phyloP scores from a whole-genome alignment of 1,139 yeast species.

The Taphrina wiesneri region DNA sequence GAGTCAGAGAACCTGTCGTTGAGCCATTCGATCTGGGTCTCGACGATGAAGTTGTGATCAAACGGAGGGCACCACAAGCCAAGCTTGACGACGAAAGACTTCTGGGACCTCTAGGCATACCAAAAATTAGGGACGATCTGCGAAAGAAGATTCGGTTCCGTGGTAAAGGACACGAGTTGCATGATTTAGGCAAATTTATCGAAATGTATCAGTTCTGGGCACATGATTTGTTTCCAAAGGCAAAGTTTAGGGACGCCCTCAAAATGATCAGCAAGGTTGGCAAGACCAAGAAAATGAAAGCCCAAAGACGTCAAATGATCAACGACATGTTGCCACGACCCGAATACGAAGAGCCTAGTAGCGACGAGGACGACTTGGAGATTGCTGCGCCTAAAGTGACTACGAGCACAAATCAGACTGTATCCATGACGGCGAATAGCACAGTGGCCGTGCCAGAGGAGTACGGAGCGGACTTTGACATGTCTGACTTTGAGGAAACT shows the following conservation, averaged over 20 bases:
- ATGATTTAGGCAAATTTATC: slow-evolving; percentile 55
- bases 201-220: slow-evolving; percentile 83
- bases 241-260: slow-evolving; percentile 66
- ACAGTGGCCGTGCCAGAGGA: not conserved
- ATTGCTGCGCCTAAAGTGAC: not conserved
- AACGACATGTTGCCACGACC: slow-evolving; percentile 24
- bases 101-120: slow-evolving; percentile 46
- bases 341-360: not conserved
- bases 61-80: slow-evolving; percentile 42
- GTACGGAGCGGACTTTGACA: slow-evolving; percentile 4
- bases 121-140: slow-evolving; percentile 43
- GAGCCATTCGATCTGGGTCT: slow-evolving; percentile 45
- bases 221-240: slow-evolving; percentile 74
- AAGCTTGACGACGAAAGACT: slow-evolving; percentile 47
- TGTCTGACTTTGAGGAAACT: slow-evolving; percentile 4
- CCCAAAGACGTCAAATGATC: slow-evolving; percentile 21
- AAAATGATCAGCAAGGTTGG: slow-evolving; percentile 46
- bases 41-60: slow-evolving; percentile 46
- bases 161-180: slow-evolving; percentile 49
- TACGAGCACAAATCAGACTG: not conserved
- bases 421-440: not conserved
- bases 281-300: slow-evolving; percentile 42
- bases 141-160: slow-evolving; percentile 44
- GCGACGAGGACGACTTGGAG: not conserved
- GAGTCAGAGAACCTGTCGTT: not conserved